phyloP scores from a whole-genome alignment of 2,329 filamentous ascomycete genomes.

The Ambrosiella cleistominuta region DNA sequence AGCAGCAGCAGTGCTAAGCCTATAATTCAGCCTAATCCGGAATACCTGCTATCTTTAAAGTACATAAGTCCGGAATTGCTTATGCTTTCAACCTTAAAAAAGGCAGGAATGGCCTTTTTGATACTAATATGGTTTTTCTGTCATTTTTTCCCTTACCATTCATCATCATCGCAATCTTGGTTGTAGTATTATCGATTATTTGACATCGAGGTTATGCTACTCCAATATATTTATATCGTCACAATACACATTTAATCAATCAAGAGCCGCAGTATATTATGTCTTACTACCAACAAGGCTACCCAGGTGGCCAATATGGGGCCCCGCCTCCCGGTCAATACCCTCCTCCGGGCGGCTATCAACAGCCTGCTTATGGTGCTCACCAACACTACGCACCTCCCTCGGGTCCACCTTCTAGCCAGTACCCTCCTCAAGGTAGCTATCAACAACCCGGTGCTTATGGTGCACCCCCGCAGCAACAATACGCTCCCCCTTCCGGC shows the following conservation, averaged over 20 bases:
- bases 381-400: constrained; percentile 13
- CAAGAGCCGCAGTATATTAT: neutral
- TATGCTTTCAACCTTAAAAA: too few relatives aligned
- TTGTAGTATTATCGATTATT: too few relatives aligned
- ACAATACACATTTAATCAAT: neutral
- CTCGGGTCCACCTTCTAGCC: constrained; percentile 10
- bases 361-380: constrained; percentile 21
- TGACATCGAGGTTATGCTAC: too few relatives aligned
- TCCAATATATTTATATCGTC: neutral
- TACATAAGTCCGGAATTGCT: too few relatives aligned
- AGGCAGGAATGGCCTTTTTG: too few relatives aligned
- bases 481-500: constrained; percentile 20
- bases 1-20: too few relatives aligned
- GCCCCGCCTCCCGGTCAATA: constrained; percentile 18
- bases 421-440: constrained; percentile 5
- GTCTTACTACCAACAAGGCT: constrained; percentile 15
- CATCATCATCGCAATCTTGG: too few relatives aligned
- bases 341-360: constrained; percentile 19
- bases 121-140: too few relatives aligned
- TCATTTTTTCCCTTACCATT: too few relatives aligned
- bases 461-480: constrained; percentile 8
- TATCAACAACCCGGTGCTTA: constrained; percentile 3
- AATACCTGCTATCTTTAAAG: too few relatives aligned
- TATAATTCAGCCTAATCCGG: too few relatives aligned
- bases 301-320: constrained; percentile 17